Percentiles rank a stretch among this genome's conserved stretches.
Conservation (phyloP, 176 grass and related monocot species). For the Oryza brachyantha region DNA sequence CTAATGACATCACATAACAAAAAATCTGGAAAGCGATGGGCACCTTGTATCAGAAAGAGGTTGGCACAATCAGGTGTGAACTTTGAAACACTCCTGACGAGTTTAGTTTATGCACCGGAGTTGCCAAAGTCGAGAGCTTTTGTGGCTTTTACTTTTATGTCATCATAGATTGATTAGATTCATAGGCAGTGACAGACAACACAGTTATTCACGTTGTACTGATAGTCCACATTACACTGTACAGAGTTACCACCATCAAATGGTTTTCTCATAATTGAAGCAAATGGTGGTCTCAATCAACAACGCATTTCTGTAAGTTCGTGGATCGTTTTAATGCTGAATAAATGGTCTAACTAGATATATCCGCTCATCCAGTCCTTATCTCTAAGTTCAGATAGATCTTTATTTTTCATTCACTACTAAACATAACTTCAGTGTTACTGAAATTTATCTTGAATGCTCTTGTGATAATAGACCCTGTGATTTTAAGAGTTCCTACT, state of each 20-base stretch:
- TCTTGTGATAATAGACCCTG: neutral
- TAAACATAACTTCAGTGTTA: neutral
- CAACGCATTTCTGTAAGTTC: slow-evolving; percentile 92
- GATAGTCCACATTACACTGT: slow-evolving; percentile 25
- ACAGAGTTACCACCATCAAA: slow-evolving; percentile 79
- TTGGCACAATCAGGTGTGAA: slow-evolving; percentile 59
- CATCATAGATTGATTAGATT: too few relatives aligned
- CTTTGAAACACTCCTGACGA: slow-evolving; percentile 20
- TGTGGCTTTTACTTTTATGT: slow-evolving; percentile 10
- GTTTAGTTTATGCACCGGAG: slow-evolving; percentile 11
- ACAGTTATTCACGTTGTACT: slow-evolving; percentile 12
- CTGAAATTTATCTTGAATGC: neutral
- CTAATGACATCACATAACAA: slow-evolving; percentile 49
- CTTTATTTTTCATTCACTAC: neutral
- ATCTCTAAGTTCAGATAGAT: neutral
- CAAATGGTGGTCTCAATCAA: slow-evolving; percentile 96
- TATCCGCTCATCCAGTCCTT: neutral
- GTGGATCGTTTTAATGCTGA: slow-evolving; percentile 3
- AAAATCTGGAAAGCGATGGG: slow-evolving; percentile 59
- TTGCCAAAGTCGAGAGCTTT: neutral
- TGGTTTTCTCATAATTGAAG: slow-evolving; percentile 89
- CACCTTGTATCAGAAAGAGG: slow-evolving; percentile 53
- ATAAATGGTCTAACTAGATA: slow-evolving; percentile 19
- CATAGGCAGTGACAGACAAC: slow-evolving; percentile 1
- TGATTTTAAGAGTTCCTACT: neutral